Evolutionary conservation across 2,329 filamentous ascomycete species (phyloP).

Genomic region (Akanthomyces lecanii): DNA sequence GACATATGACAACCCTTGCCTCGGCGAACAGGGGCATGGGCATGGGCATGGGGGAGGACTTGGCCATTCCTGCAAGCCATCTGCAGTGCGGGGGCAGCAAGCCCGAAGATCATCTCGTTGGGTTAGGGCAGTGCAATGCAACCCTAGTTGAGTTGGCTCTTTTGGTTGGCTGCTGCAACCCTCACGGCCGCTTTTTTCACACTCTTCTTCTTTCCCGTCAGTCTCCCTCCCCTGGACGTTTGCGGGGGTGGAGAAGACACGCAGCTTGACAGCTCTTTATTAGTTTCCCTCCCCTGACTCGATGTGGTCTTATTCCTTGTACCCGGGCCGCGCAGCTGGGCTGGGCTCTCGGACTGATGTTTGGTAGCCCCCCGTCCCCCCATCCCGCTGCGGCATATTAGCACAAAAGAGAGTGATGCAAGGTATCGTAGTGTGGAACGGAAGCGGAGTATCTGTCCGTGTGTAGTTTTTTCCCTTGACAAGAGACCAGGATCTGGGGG

Average conservation of each 20-base stretch:
- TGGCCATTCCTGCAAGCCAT: background rate
- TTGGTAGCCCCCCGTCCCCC: background rate
- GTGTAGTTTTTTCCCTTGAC: background rate
- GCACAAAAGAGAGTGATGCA: background rate
- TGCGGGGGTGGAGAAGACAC: constrained; percentile 6
- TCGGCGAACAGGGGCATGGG: background rate
- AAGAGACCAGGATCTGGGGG: background rate
- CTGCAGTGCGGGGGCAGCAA: background rate
- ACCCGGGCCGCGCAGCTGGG: background rate
- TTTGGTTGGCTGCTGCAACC: background rate
- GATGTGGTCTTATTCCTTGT: background rate
- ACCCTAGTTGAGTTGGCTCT: background rate
- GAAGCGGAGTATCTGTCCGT: too few relatives aligned
- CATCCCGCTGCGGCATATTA: background rate
- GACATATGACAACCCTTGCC: constrained; percentile 2
- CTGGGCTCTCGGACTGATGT: background rate
- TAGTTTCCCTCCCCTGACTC: background rate
- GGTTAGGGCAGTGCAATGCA: background rate
- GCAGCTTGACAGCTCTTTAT: background rate
- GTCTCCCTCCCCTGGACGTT: background rate
- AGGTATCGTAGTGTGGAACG: background rate
- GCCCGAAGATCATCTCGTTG: background rate
- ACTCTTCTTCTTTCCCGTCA: background rate
- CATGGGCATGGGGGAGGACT: too few relatives aligned
- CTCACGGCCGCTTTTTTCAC: background rate